Base-by-base conservation (phyloP, 805 yeast species). In the Metschnikowia dekortorum region DNA sequence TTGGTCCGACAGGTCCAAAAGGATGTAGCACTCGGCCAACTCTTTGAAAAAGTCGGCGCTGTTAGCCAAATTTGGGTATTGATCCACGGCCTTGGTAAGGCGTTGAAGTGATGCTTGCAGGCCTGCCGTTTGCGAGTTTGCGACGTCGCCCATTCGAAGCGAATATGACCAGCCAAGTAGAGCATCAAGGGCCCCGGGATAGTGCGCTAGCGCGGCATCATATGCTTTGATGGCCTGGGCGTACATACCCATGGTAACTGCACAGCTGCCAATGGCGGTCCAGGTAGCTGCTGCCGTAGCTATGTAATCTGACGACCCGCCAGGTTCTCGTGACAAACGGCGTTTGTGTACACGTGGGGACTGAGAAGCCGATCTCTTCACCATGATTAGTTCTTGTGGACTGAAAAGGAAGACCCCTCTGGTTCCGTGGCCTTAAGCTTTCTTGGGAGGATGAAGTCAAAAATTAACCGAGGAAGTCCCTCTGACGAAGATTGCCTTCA, bases 21-120 rank as follows among this genome's bases (percentile, higher is more conserved):
- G 61, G 11, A 78, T 57, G 56, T 81, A 81, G 48, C 82, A 75
- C 51, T 78, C 80, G 0, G 81, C 74, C 46, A 81, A 65, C 57
- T 80, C 84, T 45, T 69, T 73, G 70, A 79, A 76, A 4, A 81
- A 55, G 6, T 57, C 53, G 0, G 75, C 54, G 44, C 74, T 75
- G 43, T 68, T 68, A 31, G 69, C 61, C 22, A 81, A 60, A 1
- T 64, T 63, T 2, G 76, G 75, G 50, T 61, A 70, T 18, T 59
- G 57, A 10, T 67, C 71, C 42, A 77, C 63, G 4, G 77, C 63
- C 29, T 68, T 60, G 47, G 68, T 71, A 14, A 79, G 61, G 6
- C 73, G 57, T 38, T 71, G 76, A 9, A 76, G 69, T 4, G 79
- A 66, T 6, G 62, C 62, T 39, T 65, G 74, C 5, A 73, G 61